Percentiles rank a stretch among this genome's conserved stretches.
phyloP scores from a whole-genome alignment of 2,329 filamentous ascomycete genomes.

The Sarocladium strictum region DNA sequence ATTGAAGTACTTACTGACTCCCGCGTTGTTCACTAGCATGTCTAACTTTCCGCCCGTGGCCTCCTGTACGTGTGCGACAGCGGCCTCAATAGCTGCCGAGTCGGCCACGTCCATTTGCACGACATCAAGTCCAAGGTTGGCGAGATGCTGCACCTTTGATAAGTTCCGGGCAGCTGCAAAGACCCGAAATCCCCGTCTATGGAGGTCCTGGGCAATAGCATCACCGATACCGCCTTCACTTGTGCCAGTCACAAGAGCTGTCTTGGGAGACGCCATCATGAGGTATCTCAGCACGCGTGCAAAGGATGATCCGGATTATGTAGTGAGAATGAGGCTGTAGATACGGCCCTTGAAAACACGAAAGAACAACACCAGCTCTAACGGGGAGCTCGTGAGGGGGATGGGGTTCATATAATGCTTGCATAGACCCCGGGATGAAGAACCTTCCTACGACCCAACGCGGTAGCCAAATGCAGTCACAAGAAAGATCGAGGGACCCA shows the following conservation, averaged over 20 bases:
- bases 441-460: too few species aligned
- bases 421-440: too few species aligned
- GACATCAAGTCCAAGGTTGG: slow-evolving; percentile 40
- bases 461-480: neutral
- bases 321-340: too few species aligned
- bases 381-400: too few species aligned
- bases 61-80: slow-evolving; percentile 38
- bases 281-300: neutral
- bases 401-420: too few species aligned
- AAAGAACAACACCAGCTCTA: too few species aligned
- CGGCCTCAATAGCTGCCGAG: slow-evolving; percentile 41
- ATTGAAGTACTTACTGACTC: slow-evolving; percentile 14
- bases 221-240: slow-evolving; percentile 40
- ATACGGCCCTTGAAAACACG: too few species aligned
- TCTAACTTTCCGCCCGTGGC: slow-evolving; percentile 49
- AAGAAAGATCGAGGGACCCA: too few species aligned
- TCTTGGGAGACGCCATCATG: neutral
- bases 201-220: slow-evolving; percentile 39
- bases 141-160: slow-evolving; percentile 40
- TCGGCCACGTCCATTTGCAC: slow-evolving; percentile 49
- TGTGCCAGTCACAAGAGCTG: neutral
- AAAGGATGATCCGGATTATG: too few species aligned
- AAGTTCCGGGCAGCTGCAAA: slow-evolving; percentile 50
- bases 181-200: slow-evolving; percentile 40
- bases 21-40: slow-evolving; percentile 57